These are phyloP conservation scores for Auricularia cornea DNA, from an alignment of 768 basidiomycete species.

Conservation along the genomic window DNA sequence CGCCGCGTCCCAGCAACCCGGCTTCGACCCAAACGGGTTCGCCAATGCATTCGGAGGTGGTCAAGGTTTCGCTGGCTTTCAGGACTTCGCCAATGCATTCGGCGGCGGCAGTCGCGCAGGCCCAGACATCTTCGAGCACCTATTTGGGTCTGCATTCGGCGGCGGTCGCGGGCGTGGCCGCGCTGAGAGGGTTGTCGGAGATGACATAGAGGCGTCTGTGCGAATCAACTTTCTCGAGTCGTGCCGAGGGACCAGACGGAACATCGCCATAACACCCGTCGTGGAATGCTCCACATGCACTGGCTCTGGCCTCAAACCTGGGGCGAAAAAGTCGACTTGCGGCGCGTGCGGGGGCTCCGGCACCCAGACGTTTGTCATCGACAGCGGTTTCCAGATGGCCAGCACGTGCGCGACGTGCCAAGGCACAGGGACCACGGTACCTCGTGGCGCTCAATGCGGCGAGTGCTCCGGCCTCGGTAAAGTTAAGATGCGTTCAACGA, in stretches of 20 bases:
- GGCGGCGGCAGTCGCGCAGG: slow-evolving; percentile 33
- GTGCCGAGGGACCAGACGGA: slow-evolving; percentile 79
- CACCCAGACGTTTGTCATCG: slow-evolving; percentile 79
- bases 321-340: slow-evolving; percentile 76
- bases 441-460: slow-evolving; percentile 68
- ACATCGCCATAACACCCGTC: slow-evolving; percentile 70
- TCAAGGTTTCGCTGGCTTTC: slow-evolving; percentile 51
- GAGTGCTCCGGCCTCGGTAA: slow-evolving; percentile 83
- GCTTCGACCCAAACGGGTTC: slow-evolving; percentile 89
- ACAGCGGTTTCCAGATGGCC: slow-evolving; percentile 95
- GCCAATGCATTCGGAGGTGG: slow-evolving; percentile 28
- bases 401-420: slow-evolving; percentile 78
- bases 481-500: slow-evolving; percentile 66
- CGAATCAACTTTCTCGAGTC: slow-evolving; percentile 85
- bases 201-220: slow-evolving; percentile 72
- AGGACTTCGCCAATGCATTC: slow-evolving; percentile 58
- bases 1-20: slow-evolving; percentile 82
- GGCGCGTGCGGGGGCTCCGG: slow-evolving; percentile 78
- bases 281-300: slow-evolving; percentile 77
- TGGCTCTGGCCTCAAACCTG: slow-evolving; percentile 79
- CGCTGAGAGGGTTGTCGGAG: slow-evolving; percentile 47
- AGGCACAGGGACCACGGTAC: slow-evolving; percentile 74
- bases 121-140: slow-evolving; percentile 73
- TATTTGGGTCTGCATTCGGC: slow-evolving; percentile 66
- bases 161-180: slow-evolving; percentile 38